Conservation (phyloP, 2,329 filamentous ascomycete species). For the Aspergillus tamarii region DNA sequence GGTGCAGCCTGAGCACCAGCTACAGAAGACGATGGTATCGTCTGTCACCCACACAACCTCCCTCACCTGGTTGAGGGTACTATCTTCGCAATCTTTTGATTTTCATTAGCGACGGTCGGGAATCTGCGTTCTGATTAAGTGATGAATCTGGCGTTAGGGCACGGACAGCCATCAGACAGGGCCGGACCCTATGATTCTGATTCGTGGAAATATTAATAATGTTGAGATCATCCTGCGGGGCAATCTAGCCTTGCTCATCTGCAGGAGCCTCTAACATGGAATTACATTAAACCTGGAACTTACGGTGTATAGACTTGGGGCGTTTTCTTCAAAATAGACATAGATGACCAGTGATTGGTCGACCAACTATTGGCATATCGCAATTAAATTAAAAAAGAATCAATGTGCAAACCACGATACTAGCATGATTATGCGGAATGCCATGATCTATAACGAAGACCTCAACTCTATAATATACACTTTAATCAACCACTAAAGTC, state of each 20-base stretch:
- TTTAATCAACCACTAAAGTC: neutral
- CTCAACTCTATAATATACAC: neutral
- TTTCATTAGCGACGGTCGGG: constrained; percentile 12
- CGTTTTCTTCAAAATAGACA: neutral
- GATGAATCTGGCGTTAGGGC: constrained; percentile 10
- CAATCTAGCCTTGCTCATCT: neutral
- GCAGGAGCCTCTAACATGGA: neutral
- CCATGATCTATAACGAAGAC: neutral
- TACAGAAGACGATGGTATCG: neutral
- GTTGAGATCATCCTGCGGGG: neutral
- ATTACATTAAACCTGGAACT: neutral
- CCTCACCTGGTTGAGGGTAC: neutral
- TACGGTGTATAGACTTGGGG: neutral
- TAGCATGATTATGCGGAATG: neutral
- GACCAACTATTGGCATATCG: neutral
- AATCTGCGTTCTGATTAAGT: neutral
- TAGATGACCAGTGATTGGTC: neutral
- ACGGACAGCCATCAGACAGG: constrained; percentile 6
- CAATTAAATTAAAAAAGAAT: neutral
- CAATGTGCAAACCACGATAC: neutral
- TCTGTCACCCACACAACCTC: neutral
- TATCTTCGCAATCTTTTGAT: constrained; percentile 8
- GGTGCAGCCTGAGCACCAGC: neutral
- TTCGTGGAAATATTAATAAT: constrained; percentile 11
- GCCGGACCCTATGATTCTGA: constrained; percentile 15